Evolutionary conservation across 495 filamentous ascomycete genomes (phyloP).

Genomic region (Trichoderma virens): DNA sequence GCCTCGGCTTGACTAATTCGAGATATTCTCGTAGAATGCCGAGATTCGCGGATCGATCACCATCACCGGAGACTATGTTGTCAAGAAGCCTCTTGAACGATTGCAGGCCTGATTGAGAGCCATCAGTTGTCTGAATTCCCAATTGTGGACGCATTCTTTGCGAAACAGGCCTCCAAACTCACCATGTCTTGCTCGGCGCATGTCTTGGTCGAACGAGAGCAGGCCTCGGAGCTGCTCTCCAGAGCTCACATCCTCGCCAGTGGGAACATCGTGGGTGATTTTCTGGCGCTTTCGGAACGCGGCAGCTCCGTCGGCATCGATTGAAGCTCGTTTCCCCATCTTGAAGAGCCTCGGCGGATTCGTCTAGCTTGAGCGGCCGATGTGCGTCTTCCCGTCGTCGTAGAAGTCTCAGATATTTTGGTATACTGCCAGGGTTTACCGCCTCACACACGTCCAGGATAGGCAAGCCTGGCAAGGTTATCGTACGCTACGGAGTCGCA

Average conservation of each 20-base stretch:
- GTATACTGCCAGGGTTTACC: not conserved
- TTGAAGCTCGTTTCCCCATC: not conserved
- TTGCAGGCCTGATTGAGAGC: slow-evolving; percentile 48
- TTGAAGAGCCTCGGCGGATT: not conserved
- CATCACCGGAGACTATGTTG: slow-evolving; percentile 49
- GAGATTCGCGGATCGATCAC: slow-evolving; percentile 38
- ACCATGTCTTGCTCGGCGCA: slow-evolving; percentile 56
- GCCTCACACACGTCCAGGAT: not conserved
- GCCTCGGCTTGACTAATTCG: slow-evolving; percentile 52
- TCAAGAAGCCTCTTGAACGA: slow-evolving; percentile 72
- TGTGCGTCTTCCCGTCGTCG: not conserved
- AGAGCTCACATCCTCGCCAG: slow-evolving; percentile 48
- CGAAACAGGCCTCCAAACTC: slow-evolving; percentile 16
- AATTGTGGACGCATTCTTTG: not conserved
- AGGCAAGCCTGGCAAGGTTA: not conserved
- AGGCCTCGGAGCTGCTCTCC: slow-evolving; percentile 52
- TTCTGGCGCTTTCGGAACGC: slow-evolving; percentile 25
- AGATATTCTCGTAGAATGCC: slow-evolving; percentile 66
- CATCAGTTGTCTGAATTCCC: not conserved
- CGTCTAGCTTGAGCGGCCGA: not conserved
- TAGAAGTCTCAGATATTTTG: slow-evolving; percentile 2
- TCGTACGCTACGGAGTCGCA: not conserved
- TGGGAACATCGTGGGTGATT: slow-evolving; percentile 39
- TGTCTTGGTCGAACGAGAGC: slow-evolving; percentile 61
- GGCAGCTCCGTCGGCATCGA: slow-evolving; percentile 11